Base-by-base conservation (phyloP, 1,284 basidiomycete genomes). In the Takashimella koratensis region DNA sequence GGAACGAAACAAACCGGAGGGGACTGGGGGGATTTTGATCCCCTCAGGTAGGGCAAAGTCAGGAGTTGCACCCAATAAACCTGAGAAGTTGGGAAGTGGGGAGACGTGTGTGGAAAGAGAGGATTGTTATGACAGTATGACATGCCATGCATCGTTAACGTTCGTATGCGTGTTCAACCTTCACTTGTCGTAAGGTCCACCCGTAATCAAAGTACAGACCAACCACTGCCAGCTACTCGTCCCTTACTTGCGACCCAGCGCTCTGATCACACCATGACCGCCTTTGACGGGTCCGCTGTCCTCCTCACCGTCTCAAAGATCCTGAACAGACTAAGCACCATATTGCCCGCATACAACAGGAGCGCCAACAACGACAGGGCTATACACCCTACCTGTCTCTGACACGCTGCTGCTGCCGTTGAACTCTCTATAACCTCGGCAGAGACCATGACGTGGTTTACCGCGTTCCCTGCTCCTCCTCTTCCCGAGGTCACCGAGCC, bases 261-360 rank as follows among this genome's bases (percentile, higher is more conserved):
- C 11, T 40, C 43, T 46, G 19, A 20, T 43, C 21, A 52, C 22
- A 55, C 49, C 26, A 49, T 52, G 10, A 66, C 58, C 11, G 65
- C 63, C 43, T 51, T 54, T 25, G 59, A 59, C 4, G 61, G 57
- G 47, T 67, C 57, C 30, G 66, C 66, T 0, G 68, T 71, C 44
- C 72, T 57, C 26, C 73, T 70, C n/a, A 79, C 75, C 48, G 76
- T 77, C 54, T 75, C 74, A 49, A 80, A 78, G 49, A 79, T 79
- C 43, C 78, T 67, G 56, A 79, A 79, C 12, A 80, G 62, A 30
- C 70, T 73, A 27, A 80, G 64, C 39, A 79, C 71, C 67, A 80
- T 74, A 53, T 78, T 77, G 21, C 65, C 66, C 30, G 69, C 62
- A 62, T 79, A 78, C 19, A 77, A 56, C 26, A 76, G 49, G 36